Evolutionary conservation across 176 grass and related monocot species (phyloP), one percentile per base, ranked within the genome.

Genomic region (Tillandsia fasciculata): DNA sequence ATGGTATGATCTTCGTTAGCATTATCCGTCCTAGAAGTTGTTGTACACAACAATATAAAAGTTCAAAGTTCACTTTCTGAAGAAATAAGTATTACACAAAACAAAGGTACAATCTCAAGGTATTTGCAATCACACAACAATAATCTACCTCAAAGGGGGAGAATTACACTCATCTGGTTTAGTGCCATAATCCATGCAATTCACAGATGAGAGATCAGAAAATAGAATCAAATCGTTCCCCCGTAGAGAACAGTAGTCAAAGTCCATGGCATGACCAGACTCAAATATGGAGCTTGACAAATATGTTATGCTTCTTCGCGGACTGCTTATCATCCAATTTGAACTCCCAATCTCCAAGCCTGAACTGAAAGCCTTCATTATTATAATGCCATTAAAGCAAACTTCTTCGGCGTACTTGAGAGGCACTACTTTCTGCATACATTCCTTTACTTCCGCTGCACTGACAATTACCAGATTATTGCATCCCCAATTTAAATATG

Each of bases 301-400:
- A 73, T 87, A 92, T 51, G 77, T 57, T 74, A 90, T 64, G 70
- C 76, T 85, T 81, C 76, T 78, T 75, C 83, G 89, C 66, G 81
- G 86, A 75, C 82, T 77, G 77, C 84, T 78, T 81, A 96, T 85
- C 51, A 68, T 72, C 93, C 93, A 96, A 64, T 80, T 79, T 79
- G 86, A 96, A 65, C 83, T 92, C 57, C 93, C 93, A 74, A 96
- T 87, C 72, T 96, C 93, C 69, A 92, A 79, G 18, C 93, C 93
- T 65, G 93, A 97, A 76, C 93, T 97, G 71, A 74, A 87, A 61
- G 89, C 83, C 76, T 87, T 97, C 76, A 97, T 72, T 49, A 87
- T 68, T 65, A 92, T 74, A 12, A 83, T 79, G 68, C 86, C 93
- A 92, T 97, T 97, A 63, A 92, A 92, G 78, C 79, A 97, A 69